phyloP scores from a whole-genome alignment of 73 alveolate species.

The Effrenium voratum region DNA sequence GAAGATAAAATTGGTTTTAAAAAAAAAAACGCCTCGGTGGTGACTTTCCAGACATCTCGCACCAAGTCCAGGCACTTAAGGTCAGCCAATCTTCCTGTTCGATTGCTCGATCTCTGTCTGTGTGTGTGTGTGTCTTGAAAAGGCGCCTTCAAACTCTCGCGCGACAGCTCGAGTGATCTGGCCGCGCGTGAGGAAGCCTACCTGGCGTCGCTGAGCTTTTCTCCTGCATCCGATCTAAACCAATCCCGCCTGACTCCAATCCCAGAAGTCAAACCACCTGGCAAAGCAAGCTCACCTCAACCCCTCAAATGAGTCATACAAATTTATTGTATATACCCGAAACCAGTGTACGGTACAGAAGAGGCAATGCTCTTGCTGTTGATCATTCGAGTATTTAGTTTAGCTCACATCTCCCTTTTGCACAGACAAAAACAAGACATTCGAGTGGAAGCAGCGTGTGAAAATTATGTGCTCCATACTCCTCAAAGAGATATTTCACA shows the following conservation, averaged over 20 bases:
- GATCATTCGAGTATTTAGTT: no score
- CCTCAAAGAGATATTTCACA: no score
- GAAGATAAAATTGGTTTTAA: no score
- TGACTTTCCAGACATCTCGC: constrained; percentile 51
- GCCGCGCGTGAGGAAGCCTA: constrained; percentile 86
- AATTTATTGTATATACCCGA: no score
- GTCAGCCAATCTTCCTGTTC: constrained; percentile 75
- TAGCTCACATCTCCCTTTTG: no score
- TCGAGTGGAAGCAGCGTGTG: no score
- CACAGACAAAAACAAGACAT: no score
- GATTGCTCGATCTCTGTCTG: background rate
- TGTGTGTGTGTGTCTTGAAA: background rate
- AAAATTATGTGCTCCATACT: no score
- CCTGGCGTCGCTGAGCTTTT: background rate
- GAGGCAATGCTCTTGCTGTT: no score
- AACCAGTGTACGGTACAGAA: no score
- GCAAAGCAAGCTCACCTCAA: background rate
- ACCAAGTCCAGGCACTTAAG: constrained; percentile 79
- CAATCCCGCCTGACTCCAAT: constrained; percentile 74
- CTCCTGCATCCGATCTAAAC: background rate
- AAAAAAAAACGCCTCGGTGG: constrained; percentile 55
- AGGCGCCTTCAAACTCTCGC: constrained; percentile 49
- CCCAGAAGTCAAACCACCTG: constrained; percentile 94
- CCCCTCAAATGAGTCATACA: no score
- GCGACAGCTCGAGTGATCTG: constrained; percentile 87